Percentiles rank a stretch among this genome's conserved stretches.
Conservation (phyloP, 139 green algal species). For the Coelastrella sp. region DNA sequence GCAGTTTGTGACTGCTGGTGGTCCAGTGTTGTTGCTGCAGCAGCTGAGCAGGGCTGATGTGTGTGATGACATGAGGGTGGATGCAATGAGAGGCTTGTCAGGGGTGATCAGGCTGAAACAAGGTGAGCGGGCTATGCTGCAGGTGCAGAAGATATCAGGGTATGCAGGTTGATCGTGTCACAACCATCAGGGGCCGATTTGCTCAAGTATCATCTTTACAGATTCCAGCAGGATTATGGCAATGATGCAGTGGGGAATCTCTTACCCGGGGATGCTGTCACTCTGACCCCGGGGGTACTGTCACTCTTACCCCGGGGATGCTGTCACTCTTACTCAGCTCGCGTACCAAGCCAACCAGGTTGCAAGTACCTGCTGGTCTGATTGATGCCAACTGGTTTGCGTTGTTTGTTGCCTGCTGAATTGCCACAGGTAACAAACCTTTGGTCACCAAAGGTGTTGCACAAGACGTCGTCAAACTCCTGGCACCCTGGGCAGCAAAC, state of each 20-base stretch:
- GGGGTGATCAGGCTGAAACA: neutral
- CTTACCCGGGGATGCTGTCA: too few relatives aligned
- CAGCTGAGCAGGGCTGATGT: neutral
- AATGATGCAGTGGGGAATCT: too few relatives aligned
- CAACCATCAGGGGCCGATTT: too few relatives aligned
- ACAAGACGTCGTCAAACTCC: neutral
- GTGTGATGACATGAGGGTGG: constrained; percentile 1
- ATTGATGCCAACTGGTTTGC: neutral
- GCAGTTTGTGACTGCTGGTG: constrained; percentile 13
- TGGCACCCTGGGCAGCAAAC: neutral
- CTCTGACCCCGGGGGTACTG: too few relatives aligned
- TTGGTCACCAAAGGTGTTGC: constrained; percentile 11
- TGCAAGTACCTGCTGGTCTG: too few relatives aligned
- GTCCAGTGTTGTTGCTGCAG: neutral
- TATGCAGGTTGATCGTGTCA: too few relatives aligned
- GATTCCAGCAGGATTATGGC: too few relatives aligned
- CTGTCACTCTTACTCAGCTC: too few relatives aligned
- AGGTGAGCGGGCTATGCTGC: neutral
- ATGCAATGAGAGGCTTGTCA: neutral
- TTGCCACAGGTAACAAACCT: neutral
- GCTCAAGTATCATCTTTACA: too few relatives aligned
- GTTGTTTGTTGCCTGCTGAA: neutral
- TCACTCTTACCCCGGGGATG: too few relatives aligned
- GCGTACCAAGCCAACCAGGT: too few relatives aligned
- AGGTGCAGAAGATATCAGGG: too few relatives aligned